Base-by-base conservation (phyloP, 768 basidiomycete genomes). In the Trametes maxima region DNA sequence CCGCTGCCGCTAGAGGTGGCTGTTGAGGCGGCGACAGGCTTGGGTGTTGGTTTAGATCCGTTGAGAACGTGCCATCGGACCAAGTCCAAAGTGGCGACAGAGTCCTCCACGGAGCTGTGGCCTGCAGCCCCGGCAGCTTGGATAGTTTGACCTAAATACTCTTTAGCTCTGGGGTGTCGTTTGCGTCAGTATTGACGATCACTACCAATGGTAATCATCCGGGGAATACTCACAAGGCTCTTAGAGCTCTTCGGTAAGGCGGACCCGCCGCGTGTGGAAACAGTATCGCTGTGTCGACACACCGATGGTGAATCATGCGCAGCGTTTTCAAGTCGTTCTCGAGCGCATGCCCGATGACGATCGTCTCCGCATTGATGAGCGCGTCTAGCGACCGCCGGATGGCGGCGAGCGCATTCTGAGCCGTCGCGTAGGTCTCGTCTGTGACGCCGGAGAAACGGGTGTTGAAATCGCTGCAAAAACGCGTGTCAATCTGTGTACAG, bases 321-420 rank as follows among this genome's bases (percentile, higher is more conserved):
- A 99, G 76, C 8, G 96, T 89, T 72, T 89, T 91, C 65, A 99
- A 76, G 71, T 99, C 97, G 72, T 98, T 98, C 64, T 98, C 96
- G 19, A 98, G 80, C 0, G 88, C 92, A 74, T 91, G 90, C 1
- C 96, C 96, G 56, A 98, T 87, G 37, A 98, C 77, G 65, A 98
- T 88, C 0, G 96, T 98, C 10, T 90, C 78, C 14, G 86, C 76
- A 54, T 88, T 86, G 56, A 98, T 88, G 69, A 91, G 78, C 16
- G 78, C 73, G 62, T 90, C 86, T 11, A 97, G 79, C 0, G 88
- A 84, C 50, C 79, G 77, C 53, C 92, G 83, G 51, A 94, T 82
- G 2, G 85, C 78, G 4, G 80, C 67, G 2, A 98, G 82, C 10
- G 91, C 81, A 46, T 92, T 77, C 0, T 82, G 69, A 0, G 96